These are phyloP conservation scores for Aspergillus biplanus DNA, from an alignment of 495 filamentous ascomycete genomes.

Conservation along the genomic window DNA sequence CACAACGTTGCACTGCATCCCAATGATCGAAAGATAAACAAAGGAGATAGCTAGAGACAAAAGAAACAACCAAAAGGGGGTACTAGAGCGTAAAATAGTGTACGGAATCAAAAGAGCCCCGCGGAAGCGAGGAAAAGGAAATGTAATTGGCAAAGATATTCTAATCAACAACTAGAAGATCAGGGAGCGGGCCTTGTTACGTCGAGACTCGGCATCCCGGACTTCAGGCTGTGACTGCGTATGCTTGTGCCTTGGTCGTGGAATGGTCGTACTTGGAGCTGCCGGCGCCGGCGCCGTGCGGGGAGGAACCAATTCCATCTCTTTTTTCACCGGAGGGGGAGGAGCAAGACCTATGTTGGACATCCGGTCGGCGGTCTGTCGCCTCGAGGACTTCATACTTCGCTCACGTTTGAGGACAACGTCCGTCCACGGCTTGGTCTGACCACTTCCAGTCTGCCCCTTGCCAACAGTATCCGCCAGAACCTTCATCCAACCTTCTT, in stretches of 20 bases:
- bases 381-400: constrained; percentile 36
- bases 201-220: constrained; percentile 41
- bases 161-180: constrained; percentile 36
- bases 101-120: neutral
- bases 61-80: constrained; percentile 4
- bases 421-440: constrained; percentile 74
- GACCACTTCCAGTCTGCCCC: constrained; percentile 51
- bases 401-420: constrained; percentile 66
- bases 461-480: constrained; percentile 84
- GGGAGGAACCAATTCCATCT: constrained; percentile 28
- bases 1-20: constrained; percentile 33
- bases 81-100: neutral
- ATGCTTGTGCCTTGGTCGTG: constrained; percentile 45
- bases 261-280: constrained; percentile 31
- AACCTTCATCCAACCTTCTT: constrained; percentile 93
- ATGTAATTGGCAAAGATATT: neutral
- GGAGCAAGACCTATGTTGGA: constrained; percentile 22
- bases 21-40: constrained; percentile 19
- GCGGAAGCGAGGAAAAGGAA: constrained; percentile 4
- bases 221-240: constrained; percentile 50
- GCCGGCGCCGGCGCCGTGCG: constrained; percentile 35
- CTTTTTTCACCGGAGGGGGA: constrained; percentile 33
- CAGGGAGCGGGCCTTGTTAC: constrained; percentile 50
- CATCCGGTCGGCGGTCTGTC: constrained; percentile 35
- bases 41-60: constrained; percentile 2